Percentiles rank a stretch among this genome's conserved stretches.
Conservation (phyloP, 352 stramenopile genomes). For the Pythium periplocum region DNA sequence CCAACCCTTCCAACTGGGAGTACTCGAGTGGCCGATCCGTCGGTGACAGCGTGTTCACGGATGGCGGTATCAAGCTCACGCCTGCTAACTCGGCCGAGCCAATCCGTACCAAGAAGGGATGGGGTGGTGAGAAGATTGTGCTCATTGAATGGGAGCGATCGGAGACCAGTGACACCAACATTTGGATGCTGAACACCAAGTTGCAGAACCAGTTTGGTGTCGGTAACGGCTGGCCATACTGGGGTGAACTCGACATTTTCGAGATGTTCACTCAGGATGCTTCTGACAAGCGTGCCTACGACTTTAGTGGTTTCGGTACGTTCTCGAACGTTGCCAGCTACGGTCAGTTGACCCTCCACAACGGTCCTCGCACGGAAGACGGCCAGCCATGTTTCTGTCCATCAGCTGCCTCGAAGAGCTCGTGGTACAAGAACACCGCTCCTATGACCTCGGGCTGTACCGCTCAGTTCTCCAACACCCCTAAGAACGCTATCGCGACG, state of each 20-base stretch:
- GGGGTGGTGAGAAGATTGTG: conserved; percentile 68
- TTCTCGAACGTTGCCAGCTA: conserved; percentile 42
- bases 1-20: conserved; percentile 50
- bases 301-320: conserved; percentile 41
- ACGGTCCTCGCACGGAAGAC: conserved; percentile 34
- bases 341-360: conserved; percentile 71
- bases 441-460: conserved; percentile 65
- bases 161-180: conserved; percentile 68
- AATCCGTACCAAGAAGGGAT: conserved; percentile 57
- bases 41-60: conserved; percentile 37
- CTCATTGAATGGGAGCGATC: conserved; percentile 66
- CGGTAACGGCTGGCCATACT: conserved; percentile 66
- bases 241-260: conserved; percentile 74
- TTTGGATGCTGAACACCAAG: conserved; percentile 83
- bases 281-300: conserved; percentile 26
- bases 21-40: conserved; percentile 37
- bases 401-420: conserved; percentile 32
- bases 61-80: conserved; percentile 48
- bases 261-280: conserved; percentile 80
- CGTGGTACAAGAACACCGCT: conserved; percentile 49
- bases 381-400: conserved; percentile 57
- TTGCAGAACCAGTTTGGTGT: conserved; percentile 52
- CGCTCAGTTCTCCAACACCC: conserved; percentile 57
- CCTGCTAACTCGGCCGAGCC: conserved; percentile 43
- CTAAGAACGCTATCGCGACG: conserved; percentile 57